phyloP scores from a whole-genome alignment of 495 filamentous ascomycete genomes.

The Daldinia bambusicola region DNA sequence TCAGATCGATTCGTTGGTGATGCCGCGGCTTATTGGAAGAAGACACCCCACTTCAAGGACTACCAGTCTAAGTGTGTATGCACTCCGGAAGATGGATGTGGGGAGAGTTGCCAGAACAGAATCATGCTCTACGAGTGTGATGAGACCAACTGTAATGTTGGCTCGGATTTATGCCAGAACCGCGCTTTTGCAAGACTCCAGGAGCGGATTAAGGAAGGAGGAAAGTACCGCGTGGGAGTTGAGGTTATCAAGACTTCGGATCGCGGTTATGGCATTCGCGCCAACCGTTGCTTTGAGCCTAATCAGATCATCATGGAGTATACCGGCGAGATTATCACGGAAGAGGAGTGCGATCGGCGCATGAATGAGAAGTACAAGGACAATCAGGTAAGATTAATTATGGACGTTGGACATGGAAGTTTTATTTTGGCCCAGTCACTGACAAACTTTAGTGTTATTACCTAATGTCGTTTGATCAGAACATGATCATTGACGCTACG shows the following conservation, averaged over 20 bases:
- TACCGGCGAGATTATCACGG: constrained; percentile 95
- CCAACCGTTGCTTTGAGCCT: constrained; percentile 85
- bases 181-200: constrained; percentile 85
- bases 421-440: constrained; percentile 13
- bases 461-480: constrained; percentile 96
- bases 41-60: constrained; percentile 74
- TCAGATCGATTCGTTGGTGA: constrained; percentile 93
- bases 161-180: constrained; percentile 77
- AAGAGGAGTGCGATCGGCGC: constrained; percentile 88
- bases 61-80: constrained; percentile 84
- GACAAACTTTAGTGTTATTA: constrained; percentile 82
- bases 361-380: constrained; percentile 94
- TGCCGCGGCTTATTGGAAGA: constrained; percentile 85
- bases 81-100: constrained; percentile 78
- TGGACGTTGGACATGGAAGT: not conserved
- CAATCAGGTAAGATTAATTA: constrained; percentile 73
- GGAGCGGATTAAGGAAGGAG: constrained; percentile 77
- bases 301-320: constrained; percentile 99
- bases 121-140: constrained; percentile 99
- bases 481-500: constrained; percentile 98
- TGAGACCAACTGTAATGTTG: constrained; percentile 83
- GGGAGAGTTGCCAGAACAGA: constrained; percentile 89
- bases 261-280: constrained; percentile 90
- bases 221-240: constrained; percentile 88
- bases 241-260: constrained; percentile 92